A percentile compares a stretch with the other conserved stretches of the same genome.
Evolutionary conservation across 2,329 filamentous ascomycete genomes (phyloP).

Genomic region (Xylaria sp.): DNA sequence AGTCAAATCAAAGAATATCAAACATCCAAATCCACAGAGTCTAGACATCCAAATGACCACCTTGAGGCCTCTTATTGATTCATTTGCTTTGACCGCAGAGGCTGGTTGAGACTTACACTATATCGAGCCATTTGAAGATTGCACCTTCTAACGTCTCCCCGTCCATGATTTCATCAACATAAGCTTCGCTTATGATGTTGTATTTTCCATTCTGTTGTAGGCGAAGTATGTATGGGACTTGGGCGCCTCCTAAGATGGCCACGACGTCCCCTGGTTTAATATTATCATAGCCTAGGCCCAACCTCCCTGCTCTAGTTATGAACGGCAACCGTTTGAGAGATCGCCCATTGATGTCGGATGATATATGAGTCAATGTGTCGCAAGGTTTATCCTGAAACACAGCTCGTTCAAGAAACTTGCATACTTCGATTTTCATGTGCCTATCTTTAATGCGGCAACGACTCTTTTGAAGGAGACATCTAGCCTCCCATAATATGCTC

Average conservation of each 20-base stretch:
- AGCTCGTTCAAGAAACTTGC: neutral
- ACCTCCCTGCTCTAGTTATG: constrained; percentile 6
- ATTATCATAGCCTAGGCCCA: constrained; percentile 26
- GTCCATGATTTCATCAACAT: constrained; percentile 32
- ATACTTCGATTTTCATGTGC: neutral
- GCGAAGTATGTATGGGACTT: constrained; percentile 29
- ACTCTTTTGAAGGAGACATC: constrained; percentile 6
- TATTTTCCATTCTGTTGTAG: constrained; percentile 9
- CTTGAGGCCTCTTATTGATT: too few relatives aligned
- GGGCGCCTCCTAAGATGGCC: constrained; percentile 22
- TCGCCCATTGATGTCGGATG: constrained; percentile 16
- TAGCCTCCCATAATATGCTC: neutral
- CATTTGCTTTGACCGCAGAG: too few relatives aligned
- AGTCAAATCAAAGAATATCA: too few relatives aligned
- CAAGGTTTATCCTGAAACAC: neutral
- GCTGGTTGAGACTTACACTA: constrained; percentile 1
- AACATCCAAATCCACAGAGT: too few relatives aligned
- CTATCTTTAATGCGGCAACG: neutral
- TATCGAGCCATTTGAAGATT: constrained; percentile 11
- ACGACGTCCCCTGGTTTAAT: constrained; percentile 25
- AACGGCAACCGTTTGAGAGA: constrained; percentile 28
- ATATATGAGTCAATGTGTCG: neutral
- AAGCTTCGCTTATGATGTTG: constrained; percentile 26
- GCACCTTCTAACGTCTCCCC: constrained; percentile 20
- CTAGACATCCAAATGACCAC: too few relatives aligned